Percentiles rank a stretch among this genome's conserved stretches.
phyloP scores from a whole-genome alignment of 805 yeast species.

The Myxozyma sirexii region DNA sequence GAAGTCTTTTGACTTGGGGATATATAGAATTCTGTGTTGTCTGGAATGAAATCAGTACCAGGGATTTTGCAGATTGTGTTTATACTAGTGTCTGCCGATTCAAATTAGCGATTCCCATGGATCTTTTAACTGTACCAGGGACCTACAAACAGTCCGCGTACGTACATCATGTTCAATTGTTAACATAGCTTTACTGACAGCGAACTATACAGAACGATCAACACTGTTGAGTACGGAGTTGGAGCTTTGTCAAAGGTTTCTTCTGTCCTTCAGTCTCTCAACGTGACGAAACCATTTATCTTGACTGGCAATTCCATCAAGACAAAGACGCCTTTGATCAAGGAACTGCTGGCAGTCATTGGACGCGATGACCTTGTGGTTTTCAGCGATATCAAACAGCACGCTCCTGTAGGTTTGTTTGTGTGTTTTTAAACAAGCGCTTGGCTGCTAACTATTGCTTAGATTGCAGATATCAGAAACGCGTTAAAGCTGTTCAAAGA shows the following conservation, averaged over 20 bases:
- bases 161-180: background rate
- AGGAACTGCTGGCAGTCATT: background rate
- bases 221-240: conserved; percentile 7
- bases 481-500: background rate
- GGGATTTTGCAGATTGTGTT: no score
- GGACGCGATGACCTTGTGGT: background rate
- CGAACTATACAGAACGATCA: background rate
- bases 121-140: no score
- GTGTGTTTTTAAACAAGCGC: background rate
- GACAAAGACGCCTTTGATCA: conserved; percentile 1
- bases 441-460: background rate
- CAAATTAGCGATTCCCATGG: no score
- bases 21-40: no score
- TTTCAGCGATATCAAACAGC: conserved; percentile 10
- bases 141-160: background rate
- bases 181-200: background rate
- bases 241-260: conserved; percentile 1
- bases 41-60: no score
- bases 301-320: background rate
- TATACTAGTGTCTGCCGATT: no score
- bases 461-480: conserved; percentile 3
- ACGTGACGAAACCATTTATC: conserved; percentile 2
- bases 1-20: no score
- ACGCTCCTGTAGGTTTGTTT: conserved; percentile 5
- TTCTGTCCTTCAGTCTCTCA: background rate